Base-by-base conservation (phyloP, 176 grass and related monocot species). In the Lolium perenne region DNA sequence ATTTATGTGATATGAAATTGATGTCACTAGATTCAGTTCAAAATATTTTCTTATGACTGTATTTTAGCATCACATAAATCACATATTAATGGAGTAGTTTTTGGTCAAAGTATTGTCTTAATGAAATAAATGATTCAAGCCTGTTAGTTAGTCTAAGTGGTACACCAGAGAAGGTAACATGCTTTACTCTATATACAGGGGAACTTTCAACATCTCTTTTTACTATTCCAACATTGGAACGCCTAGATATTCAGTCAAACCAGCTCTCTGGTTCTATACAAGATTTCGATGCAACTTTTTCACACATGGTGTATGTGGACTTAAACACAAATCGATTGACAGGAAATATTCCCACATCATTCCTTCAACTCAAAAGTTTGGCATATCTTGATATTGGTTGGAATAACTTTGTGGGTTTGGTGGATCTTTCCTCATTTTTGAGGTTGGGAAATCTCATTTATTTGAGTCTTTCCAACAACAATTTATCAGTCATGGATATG, bases 281-380 rank as follows among this genome's bases (percentile, higher is more conserved):
- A 7, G 68, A 43, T 0, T 2, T 71, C 0, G 0, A 46, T 0
- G 18, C 9, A 0, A 12, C 38, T 0, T 71, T 18, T 71, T 71
- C 68, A 13, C 18, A 21, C 17, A n/a, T 71, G 18, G 18, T 21
- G 0, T 45, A 1, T 2, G 18, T 71, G 68, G 68, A 71, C 0
- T 1, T 71, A n/a, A 71, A 38, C 4, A 21, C 29, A 29, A 29
- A 29, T 29, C 29, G 2, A 29, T 29, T 29, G 29, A 29, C 2
- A 29, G 29, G 29, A 29, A 29, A 29, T 29, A 29, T 29, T 29
- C 29, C 29, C 29, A 1, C 1, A 2, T 29, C 29, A 29, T 29
- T 29, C 29, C 2, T 29, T 29, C 29, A 29, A 29, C 29, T 29
- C 29, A 29, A 29, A 29, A 29, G 29, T 20, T 20, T 70, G 15